A percentile compares a stretch with the other conserved stretches of the same genome.
phyloP scores from a whole-genome alignment of 192 early-diverging fungal species.

The Backusella macrospora region DNA sequence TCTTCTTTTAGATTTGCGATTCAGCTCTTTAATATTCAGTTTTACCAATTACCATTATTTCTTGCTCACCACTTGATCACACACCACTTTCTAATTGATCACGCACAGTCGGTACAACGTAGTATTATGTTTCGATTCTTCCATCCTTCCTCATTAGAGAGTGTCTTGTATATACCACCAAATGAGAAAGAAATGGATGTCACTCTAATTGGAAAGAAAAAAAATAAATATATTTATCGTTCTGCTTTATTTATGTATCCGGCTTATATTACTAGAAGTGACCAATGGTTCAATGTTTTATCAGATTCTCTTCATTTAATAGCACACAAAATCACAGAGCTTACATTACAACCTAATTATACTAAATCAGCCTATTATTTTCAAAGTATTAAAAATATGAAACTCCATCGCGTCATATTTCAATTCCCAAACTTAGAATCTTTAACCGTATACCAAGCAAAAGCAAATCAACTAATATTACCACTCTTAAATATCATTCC shows the following conservation, averaged over 20 bases:
- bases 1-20: not conserved
- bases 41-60: not conserved
- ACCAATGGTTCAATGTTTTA: not conserved
- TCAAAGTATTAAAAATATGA: not conserved
- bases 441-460: not conserved
- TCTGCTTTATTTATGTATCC: not conserved
- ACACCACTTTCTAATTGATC: not conserved
- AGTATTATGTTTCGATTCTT: not conserved
- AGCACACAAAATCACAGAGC: not conserved
- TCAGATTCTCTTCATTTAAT: not conserved
- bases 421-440: slow-evolving; percentile 1
- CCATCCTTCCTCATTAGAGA: not conserved
- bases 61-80: not conserved
- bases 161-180: not conserved
- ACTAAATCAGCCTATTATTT: not conserved
- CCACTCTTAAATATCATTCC: not conserved
- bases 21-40: not conserved
- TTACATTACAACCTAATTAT: not conserved
- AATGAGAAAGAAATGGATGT: not conserved
- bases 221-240: not conserved
- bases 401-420: not conserved
- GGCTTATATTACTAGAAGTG: not conserved
- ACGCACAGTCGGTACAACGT: not conserved
- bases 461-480: not conserved
- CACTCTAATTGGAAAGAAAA: not conserved